phyloP scores from a whole-genome alignment of 2,329 filamentous ascomycete species.

The Westerdykella aurantiaca region DNA sequence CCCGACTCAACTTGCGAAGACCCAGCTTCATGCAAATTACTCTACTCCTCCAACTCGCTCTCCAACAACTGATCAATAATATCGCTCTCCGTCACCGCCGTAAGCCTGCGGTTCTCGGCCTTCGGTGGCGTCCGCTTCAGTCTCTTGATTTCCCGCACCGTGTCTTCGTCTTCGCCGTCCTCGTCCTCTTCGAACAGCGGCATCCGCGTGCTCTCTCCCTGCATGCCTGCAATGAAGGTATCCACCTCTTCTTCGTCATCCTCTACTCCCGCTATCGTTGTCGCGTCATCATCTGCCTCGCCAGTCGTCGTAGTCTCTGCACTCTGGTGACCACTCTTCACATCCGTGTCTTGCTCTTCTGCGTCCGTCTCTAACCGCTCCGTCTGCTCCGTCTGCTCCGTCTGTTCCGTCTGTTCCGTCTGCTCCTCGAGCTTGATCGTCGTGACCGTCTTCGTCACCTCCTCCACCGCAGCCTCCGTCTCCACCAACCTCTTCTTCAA shows the following conservation, averaged over 20 bases:
- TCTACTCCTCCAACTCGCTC: conserved; percentile 15
- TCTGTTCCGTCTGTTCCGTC: conserved; percentile 3
- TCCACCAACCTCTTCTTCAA: conserved; percentile 50
- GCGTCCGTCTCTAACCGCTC: conserved; percentile 1
- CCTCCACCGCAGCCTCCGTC: conserved; percentile 10
- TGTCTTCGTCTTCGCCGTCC: conserved; percentile 13
- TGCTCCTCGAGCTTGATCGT: conserved; percentile 10
- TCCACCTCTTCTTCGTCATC: conserved; percentile 24
- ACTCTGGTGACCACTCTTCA: not conserved
- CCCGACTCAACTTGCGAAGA: no score
- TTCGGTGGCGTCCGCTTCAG: conserved; percentile 1
- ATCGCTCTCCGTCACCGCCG: conserved; percentile 26
- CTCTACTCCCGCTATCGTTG: conserved; percentile 25
- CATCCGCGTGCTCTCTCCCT: conserved; percentile 32
- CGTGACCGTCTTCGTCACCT: conserved; percentile 10
- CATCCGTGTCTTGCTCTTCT: conserved; percentile 9
- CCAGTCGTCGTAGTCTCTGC: conserved; percentile 13
- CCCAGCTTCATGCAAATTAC: no score
- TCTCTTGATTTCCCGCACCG: not conserved
- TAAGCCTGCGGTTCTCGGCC: not conserved
- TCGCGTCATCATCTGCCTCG: conserved; percentile 7
- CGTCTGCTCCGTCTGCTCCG: conserved; percentile 2
- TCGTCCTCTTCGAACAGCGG: conserved; percentile 25
- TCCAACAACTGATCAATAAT: conserved; percentile 32
- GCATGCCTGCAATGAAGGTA: conserved; percentile 29